Evolutionary conservation across 2,329 filamentous ascomycete species (phyloP), one percentile per base, ranked within the genome.

Genomic region (Massarina eburnea): DNA sequence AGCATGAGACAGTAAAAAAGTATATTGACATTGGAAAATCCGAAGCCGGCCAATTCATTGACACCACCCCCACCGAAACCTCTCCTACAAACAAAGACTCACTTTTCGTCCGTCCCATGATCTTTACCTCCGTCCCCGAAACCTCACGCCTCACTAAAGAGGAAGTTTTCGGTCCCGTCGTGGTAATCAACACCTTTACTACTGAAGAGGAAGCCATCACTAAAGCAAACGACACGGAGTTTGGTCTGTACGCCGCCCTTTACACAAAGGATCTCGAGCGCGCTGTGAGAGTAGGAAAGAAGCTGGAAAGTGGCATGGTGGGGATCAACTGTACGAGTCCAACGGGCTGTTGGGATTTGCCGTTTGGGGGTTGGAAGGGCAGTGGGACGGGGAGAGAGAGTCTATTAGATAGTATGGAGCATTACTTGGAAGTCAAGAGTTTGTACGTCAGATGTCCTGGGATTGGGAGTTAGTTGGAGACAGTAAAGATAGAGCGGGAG

Each of bases 111-210:
- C 66, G 71, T 45, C 76, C 76, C 1, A 73, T 73, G 10, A 71
- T 79, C 33, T 78, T 78, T 61, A 57, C 70, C n/a, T 59, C 74
- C 39, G 92, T 67, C 90, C 66, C 72, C 10, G 72, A 76, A 50
- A 58, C 80, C 80, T 84, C 81, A 71, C 84, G 90, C 64, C 89
- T 94, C 56, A 81, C 76, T 39, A 76, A 82, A 57, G 86, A 91
- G 66, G 89, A 94, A 68, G 89, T 89, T 48, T 94, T 94, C 67
- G 89, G 88, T n/a, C 89, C 89, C 6, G 88, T 91, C 29, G 84
- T 88, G 65, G 80, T 85, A 39, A 81, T 92, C 52, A 79, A 81
- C 58, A 86, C 85, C 55, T 92, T 92, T 74, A 83, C 85, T 77
- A 83, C 80, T 57, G 85, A 89, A 72, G 82, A 81, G 17, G 82